Conservation (phyloP, 2,329 filamentous ascomycete species). For the Cladosporium sp. region DNA sequence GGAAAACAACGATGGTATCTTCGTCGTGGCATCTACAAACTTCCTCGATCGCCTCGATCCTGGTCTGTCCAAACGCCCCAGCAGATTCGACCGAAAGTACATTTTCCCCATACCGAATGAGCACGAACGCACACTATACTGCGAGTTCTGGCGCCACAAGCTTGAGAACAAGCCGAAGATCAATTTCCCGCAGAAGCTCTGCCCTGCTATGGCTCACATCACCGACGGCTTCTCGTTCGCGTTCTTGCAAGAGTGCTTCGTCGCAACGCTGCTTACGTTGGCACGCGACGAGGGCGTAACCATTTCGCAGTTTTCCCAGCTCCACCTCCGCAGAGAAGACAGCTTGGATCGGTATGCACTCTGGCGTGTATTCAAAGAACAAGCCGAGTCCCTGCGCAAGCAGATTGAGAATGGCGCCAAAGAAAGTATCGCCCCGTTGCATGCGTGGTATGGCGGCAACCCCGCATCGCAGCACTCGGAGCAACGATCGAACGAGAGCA, state of each 20-base stretch:
- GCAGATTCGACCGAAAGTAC: slow-evolving; percentile 68
- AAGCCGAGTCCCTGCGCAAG: slow-evolving; percentile 61
- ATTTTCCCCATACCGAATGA: slow-evolving; percentile 55
- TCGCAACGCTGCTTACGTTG: slow-evolving; percentile 62
- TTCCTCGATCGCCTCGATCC: slow-evolving; percentile 66
- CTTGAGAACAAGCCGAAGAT: slow-evolving; percentile 58
- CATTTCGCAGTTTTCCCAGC: neutral
- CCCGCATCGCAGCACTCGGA: neutral
- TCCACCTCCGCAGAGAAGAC: slow-evolving; percentile 23
- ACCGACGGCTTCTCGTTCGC: slow-evolving; percentile 68
- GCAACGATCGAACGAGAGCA: neutral
- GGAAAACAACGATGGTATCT: slow-evolving; percentile 68
- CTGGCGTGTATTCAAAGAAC: slow-evolving; percentile 64
- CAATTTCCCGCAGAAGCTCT: slow-evolving; percentile 61
- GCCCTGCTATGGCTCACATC: slow-evolving; percentile 59
- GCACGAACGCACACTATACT: slow-evolving; percentile 62
- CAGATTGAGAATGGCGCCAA: slow-evolving; percentile 50
- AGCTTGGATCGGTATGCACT: slow-evolving; percentile 55
- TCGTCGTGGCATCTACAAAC: slow-evolving; percentile 54
- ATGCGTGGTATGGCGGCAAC: neutral
- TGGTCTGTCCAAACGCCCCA: slow-evolving; percentile 62
- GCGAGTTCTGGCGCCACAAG: slow-evolving; percentile 64
- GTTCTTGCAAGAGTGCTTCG: slow-evolving; percentile 70
- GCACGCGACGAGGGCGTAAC: slow-evolving; percentile 42
- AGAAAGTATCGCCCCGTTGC: neutral